phyloP scores from a whole-genome alignment of 768 basidiomycete genomes.

The Leccinum barrowsii region DNA sequence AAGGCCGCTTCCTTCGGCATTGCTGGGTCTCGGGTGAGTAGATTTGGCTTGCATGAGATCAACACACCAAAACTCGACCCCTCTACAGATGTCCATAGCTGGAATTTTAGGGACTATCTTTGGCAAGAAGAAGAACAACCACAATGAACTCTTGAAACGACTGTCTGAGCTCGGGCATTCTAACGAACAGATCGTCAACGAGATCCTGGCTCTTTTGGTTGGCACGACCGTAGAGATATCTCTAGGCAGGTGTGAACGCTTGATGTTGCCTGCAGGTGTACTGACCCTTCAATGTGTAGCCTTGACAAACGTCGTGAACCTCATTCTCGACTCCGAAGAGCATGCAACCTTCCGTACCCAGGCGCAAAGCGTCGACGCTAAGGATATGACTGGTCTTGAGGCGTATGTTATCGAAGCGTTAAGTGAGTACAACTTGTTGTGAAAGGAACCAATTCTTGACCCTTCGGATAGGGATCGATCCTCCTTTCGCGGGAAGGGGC shows the following conservation, averaged over 20 bases:
- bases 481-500: constrained; percentile 66
- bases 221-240: constrained; percentile 65
- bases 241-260: constrained; percentile 43
- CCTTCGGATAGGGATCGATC: constrained; percentile 54
- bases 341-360: constrained; percentile 36
- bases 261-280: background rate
- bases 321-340: constrained; percentile 54
- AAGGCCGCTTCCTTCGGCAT: constrained; percentile 44
- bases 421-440: constrained; percentile 43
- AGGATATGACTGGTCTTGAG: constrained; percentile 41
- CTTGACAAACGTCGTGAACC: constrained; percentile 61
- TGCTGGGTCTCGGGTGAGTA: constrained; percentile 42
- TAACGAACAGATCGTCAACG: constrained; percentile 62
- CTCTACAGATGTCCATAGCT: constrained; percentile 28
- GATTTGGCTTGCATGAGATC: background rate
- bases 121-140: constrained; percentile 38
- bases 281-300: constrained; percentile 35
- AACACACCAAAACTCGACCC: background rate
- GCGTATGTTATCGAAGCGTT: constrained; percentile 67
- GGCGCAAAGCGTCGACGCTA: constrained; percentile 29
- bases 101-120: constrained; percentile 51
- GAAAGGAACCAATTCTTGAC: constrained; percentile 1
- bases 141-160: constrained; percentile 52
- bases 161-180: constrained; percentile 55
- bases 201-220: constrained; percentile 68